These are phyloP conservation scores for Martiniozyma asiatica DNA, from an alignment of 1,139 yeast genomes.

Conservation along the genomic window DNA sequence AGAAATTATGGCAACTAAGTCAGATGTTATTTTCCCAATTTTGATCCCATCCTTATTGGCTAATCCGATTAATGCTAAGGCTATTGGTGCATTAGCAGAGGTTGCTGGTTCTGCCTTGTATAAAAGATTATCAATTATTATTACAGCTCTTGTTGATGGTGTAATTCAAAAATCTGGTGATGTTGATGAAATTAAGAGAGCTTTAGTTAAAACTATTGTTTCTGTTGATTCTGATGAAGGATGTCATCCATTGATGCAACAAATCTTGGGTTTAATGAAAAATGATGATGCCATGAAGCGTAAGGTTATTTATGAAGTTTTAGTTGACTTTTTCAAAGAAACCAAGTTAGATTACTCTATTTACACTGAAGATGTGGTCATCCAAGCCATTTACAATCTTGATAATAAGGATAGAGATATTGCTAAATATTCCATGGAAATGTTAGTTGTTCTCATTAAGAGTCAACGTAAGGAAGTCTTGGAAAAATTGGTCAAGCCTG, in stretches of 20 bases:
- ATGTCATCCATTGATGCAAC: slow-evolving; percentile 74
- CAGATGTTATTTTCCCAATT: slow-evolving; percentile 89
- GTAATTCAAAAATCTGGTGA: slow-evolving; percentile 32
- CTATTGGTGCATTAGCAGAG: slow-evolving; percentile 78
- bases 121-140: slow-evolving; percentile 57
- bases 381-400: slow-evolving; percentile 57
- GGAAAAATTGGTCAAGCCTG: slow-evolving; percentile 67
- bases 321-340: slow-evolving; percentile 57
- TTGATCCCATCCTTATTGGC: slow-evolving; percentile 74
- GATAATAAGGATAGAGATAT: slow-evolving; percentile 59
- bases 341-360: slow-evolving; percentile 60
- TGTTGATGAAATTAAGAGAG: slow-evolving; percentile 30
- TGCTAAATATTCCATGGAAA: slow-evolving; percentile 58
- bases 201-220: slow-evolving; percentile 58
- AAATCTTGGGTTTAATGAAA: slow-evolving; percentile 62
- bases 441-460: slow-evolving; percentile 55
- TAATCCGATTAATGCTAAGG: slow-evolving; percentile 80
- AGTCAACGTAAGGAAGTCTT: slow-evolving; percentile 64
- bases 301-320: slow-evolving; percentile 53
- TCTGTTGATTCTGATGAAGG: slow-evolving; percentile 76
- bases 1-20: slow-evolving; percentile 84
- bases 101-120: slow-evolving; percentile 83
- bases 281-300: slow-evolving; percentile 63
- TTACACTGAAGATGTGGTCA: slow-evolving; percentile 66
- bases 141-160: slow-evolving; percentile 61